Percentiles rank a stretch among this genome's conserved stretches.
Evolutionary conservation across 192 early-diverging fungal species (phyloP).

Genomic region (Jimgerdemannia lactiflua): DNA sequence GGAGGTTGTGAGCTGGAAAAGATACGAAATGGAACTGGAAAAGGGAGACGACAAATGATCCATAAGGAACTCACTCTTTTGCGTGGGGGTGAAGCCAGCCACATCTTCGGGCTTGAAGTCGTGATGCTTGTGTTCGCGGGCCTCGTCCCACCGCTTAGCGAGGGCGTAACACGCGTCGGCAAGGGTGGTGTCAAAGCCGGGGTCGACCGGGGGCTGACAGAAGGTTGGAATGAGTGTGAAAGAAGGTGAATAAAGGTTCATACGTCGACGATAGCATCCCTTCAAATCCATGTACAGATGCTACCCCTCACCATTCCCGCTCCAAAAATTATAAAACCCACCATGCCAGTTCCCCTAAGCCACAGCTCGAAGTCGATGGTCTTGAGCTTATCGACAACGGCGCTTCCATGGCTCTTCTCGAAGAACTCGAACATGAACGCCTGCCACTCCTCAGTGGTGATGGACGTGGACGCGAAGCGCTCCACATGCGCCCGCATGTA

Average conservation of each 20-base stretch:
- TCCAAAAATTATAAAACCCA: not conserved
- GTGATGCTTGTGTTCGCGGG: slow-evolving; percentile 44
- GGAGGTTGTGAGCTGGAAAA: not conserved
- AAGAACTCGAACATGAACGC: slow-evolving; percentile 77
- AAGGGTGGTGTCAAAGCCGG: slow-evolving; percentile 85
- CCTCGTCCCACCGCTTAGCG: slow-evolving; percentile 72
- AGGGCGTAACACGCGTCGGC: slow-evolving; percentile 76
- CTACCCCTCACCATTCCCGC: too few species aligned
- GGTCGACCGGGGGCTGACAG: slow-evolving; percentile 64
- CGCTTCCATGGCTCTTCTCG: slow-evolving; percentile 54
- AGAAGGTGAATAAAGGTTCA: too few species aligned
- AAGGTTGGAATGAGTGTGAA: slow-evolving; percentile 10
- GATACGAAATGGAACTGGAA: too few species aligned
- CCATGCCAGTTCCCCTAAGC: slow-evolving; percentile 85
- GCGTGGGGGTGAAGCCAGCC: slow-evolving; percentile 67
- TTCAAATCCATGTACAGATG: too few species aligned
- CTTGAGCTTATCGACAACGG: slow-evolving; percentile 70
- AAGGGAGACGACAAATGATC: too few species aligned
- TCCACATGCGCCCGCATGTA: slow-evolving; percentile 80
- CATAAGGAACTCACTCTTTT: slow-evolving; percentile 43
- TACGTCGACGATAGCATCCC: too few species aligned
- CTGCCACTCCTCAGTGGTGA: slow-evolving; percentile 90
- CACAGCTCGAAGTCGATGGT: slow-evolving; percentile 90
- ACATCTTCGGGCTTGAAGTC: slow-evolving; percentile 64
- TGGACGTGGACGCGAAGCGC: slow-evolving; percentile 82